Evolutionary conservation across 495 filamentous ascomycete genomes (phyloP).

Genomic region (Immersiella caudata): DNA sequence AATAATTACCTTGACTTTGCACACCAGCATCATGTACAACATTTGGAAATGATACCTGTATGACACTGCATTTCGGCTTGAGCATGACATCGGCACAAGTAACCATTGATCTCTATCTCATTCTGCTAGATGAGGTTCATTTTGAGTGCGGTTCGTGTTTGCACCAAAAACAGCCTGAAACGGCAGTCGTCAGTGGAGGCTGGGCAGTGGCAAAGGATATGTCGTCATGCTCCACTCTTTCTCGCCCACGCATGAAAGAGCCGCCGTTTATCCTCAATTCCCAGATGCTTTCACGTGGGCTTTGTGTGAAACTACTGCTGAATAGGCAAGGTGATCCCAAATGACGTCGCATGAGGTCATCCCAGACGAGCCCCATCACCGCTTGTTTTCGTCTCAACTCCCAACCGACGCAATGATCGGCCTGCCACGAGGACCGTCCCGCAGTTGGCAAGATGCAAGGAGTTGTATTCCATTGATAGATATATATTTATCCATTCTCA

Average conservation of each 20-base stretch:
- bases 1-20: too few relatives aligned
- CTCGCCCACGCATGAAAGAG: background rate
- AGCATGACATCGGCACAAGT: too few relatives aligned
- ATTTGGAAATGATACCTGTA: too few relatives aligned
- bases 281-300: background rate
- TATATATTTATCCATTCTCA: background rate
- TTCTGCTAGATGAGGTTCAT: background rate
- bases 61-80: too few relatives aligned
- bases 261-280: background rate
- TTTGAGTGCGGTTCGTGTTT: too few relatives aligned
- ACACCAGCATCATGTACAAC: too few relatives aligned
- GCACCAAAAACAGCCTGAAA: background rate
- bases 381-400: background rate
- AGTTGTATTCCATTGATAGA: background rate
- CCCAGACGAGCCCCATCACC: background rate
- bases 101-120: too few relatives aligned
- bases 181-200: background rate
- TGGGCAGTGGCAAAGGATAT: background rate
- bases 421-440: background rate
- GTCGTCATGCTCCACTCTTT: background rate
- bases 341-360: slow-evolving; percentile 28
- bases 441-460: background rate
- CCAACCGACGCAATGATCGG: background rate
- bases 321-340: background rate
- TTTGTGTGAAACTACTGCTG: background rate